Evolutionary conservation across 805 yeast species (phyloP).

Genomic region (Ogataea trehalophila): DNA sequence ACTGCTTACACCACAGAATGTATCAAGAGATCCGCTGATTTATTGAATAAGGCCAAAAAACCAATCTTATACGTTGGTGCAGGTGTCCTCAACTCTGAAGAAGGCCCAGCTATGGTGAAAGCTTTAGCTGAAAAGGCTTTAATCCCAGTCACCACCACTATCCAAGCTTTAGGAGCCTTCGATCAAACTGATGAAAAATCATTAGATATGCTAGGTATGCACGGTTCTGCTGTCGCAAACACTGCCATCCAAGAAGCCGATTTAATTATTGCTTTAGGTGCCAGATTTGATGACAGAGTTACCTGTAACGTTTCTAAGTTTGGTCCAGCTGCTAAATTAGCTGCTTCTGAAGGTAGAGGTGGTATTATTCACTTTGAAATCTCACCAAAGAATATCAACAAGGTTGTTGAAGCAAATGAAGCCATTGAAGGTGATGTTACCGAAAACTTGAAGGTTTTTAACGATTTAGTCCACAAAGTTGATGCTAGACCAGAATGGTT

Average conservation of each 20-base stretch:
- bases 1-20: constrained; percentile 72
- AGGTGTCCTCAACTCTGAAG: constrained; percentile 75
- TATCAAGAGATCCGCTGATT: constrained; percentile 68
- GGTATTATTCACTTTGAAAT: constrained; percentile 97
- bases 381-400: constrained; percentile 94
- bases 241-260: constrained; percentile 92
- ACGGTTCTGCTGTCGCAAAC: constrained; percentile 94
- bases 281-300: constrained; percentile 98
- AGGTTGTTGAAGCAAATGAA: constrained; percentile 93
- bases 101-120: constrained; percentile 74
- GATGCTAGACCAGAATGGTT: constrained; percentile 78
- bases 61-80: constrained; percentile 92
- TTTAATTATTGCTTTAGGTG: constrained; percentile 89
- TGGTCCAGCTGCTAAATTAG: constrained; percentile 90
- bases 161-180: constrained; percentile 91
- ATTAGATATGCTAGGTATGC: constrained; percentile 97
- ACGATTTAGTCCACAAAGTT: constrained; percentile 66
- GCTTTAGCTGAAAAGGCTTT: constrained; percentile 86
- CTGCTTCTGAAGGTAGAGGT: constrained; percentile 84
- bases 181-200: constrained; percentile 91
- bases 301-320: constrained; percentile 81
- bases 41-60: constrained; percentile 76
- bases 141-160: constrained; percentile 94
- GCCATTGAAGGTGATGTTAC: constrained; percentile 97
- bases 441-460: constrained; percentile 61